Base-by-base conservation (phyloP, 768 basidiomycete genomes). In the Omphalotus guepiniiformis region DNA sequence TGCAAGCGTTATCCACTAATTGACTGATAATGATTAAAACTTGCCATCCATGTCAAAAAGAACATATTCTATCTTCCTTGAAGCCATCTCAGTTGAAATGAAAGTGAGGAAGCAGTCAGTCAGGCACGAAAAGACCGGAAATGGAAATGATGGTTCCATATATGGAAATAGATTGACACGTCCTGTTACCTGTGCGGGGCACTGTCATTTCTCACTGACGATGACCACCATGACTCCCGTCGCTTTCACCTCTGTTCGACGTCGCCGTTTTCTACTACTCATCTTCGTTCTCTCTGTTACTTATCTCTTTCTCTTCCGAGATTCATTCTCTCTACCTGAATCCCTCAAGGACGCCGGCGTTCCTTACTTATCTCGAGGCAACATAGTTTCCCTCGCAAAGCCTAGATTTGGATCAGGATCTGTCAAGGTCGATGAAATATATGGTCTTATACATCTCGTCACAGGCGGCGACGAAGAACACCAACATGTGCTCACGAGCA, bases 31-130 rank as follows among this genome's bases (percentile, higher is more conserved):
- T 4, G 13, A 6, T 29, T 23, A 16, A 32, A 45, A 51, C 62
- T 53, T 62, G 75, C 85, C 85, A 55, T 87, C 85, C 79, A 87
- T 76, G 55, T 87, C 85, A 55, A 87, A 87, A 41, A 87, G 62
- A 45, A 84, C 79, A 62, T 82, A 86, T 59, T 83, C 78, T 37
- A 46, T 27, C 16, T 37, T 19, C 21, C 26, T 39, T 39, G 39
- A 22, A 19, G 39, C 5, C 39, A 39, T 15, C 9, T 15, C 35
- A 7, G 35, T 37, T 37, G 35, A 37, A 7, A 15, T 16, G 15
- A 15, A n/a, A n/a, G n/a, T n/a, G n/a, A n/a, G n/a, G n/a, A n/a
- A n/a, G n/a, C n/a, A n/a, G n/a, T n/a, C n/a, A n/a, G n/a, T n/a
- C n/a, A n/a, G n/a, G n/a, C n/a, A n/a, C n/a, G n/a, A n/a, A n/a